These are phyloP conservation scores for Nemania bipapillata DNA, from an alignment of 2,329 filamentous ascomycete species.

Conservation along the genomic window DNA sequence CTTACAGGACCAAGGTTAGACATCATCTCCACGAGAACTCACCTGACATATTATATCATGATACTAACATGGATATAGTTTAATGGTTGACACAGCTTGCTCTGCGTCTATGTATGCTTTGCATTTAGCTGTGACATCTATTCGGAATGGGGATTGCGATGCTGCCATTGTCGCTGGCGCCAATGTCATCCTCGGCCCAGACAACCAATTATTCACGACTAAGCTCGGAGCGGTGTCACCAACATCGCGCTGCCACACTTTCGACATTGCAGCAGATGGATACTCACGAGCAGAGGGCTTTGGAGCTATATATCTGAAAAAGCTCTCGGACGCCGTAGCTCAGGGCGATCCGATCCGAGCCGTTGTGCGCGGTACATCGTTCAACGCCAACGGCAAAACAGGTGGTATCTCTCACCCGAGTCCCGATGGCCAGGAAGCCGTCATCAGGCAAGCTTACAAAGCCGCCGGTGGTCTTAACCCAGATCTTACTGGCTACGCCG, in stretches of 20 bases:
- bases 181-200: slow-evolving; percentile 45
- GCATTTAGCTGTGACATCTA: slow-evolving; percentile 39
- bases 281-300: slow-evolving; percentile 38
- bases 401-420: slow-evolving; percentile 41
- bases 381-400: slow-evolving; percentile 43
- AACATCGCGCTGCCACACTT: slow-evolving; percentile 28
- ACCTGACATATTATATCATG: background rate
- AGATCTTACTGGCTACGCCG: slow-evolving; percentile 33
- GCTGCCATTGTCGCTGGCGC: slow-evolving; percentile 46
- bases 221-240: slow-evolving; percentile 38
- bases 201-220: slow-evolving; percentile 28
- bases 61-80: slow-evolving; percentile 40
- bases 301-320: slow-evolving; percentile 42
- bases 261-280: slow-evolving; percentile 37
- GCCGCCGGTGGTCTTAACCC: slow-evolving; percentile 29
- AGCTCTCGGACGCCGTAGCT: slow-evolving; percentile 20
- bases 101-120: slow-evolving; percentile 50
- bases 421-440: slow-evolving; percentile 34
- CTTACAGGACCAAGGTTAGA: slow-evolving; percentile 51
- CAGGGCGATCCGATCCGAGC: slow-evolving; percentile 33
- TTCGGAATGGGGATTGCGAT: slow-evolving; percentile 35
- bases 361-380: slow-evolving; percentile 38
- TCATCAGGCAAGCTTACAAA: slow-evolving; percentile 40
- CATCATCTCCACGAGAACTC: background rate
- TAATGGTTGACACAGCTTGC: slow-evolving; percentile 53